Conservation (phyloP, 2,329 filamentous ascomycete genomes). For the Plectosphaerella cucumerina region DNA sequence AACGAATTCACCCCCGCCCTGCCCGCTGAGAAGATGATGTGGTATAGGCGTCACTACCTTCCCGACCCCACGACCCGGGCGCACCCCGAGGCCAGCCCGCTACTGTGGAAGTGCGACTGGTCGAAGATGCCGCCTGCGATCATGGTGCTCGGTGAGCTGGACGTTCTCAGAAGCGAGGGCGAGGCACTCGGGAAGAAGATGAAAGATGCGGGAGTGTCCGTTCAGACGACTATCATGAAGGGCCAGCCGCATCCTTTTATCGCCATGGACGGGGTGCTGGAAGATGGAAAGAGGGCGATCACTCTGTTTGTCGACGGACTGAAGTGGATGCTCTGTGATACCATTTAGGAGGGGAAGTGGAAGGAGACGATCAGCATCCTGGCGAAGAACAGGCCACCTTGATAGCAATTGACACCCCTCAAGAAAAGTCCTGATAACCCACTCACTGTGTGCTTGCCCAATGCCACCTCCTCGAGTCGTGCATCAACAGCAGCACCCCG, state of each 20-base stretch:
- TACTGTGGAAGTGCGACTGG: slow-evolving; percentile 48
- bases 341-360: too few species aligned
- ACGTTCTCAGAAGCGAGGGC: slow-evolving; percentile 52
- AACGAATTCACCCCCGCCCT: slow-evolving; percentile 49
- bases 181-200: slow-evolving; percentile 46
- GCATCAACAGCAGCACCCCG: too few species aligned
- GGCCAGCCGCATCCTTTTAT: slow-evolving; percentile 56
- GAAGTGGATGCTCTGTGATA: background rate
- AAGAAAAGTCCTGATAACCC: too few species aligned
- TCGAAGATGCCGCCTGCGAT: slow-evolving; percentile 43
- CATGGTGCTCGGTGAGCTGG: slow-evolving; percentile 50
- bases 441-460: too few species aligned
- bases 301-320: slow-evolving; percentile 30
- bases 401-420: too few species aligned
- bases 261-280: slow-evolving; percentile 51
- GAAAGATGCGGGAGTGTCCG: slow-evolving; percentile 37
- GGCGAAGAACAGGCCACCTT: too few species aligned
- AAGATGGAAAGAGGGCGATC: slow-evolving; percentile 47
- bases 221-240: slow-evolving; percentile 44
- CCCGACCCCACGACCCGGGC: slow-evolving; percentile 39
- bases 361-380: too few species aligned
- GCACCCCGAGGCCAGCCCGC: slow-evolving; percentile 48
- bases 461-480: too few species aligned
- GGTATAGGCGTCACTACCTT: slow-evolving; percentile 56
- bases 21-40: slow-evolving; percentile 54